A percentile compares a stretch with the other conserved stretches of the same genome.
Evolutionary conservation across 2,329 filamentous ascomycete genomes (phyloP).

Genomic region (Salinomyces thailandicus): DNA sequence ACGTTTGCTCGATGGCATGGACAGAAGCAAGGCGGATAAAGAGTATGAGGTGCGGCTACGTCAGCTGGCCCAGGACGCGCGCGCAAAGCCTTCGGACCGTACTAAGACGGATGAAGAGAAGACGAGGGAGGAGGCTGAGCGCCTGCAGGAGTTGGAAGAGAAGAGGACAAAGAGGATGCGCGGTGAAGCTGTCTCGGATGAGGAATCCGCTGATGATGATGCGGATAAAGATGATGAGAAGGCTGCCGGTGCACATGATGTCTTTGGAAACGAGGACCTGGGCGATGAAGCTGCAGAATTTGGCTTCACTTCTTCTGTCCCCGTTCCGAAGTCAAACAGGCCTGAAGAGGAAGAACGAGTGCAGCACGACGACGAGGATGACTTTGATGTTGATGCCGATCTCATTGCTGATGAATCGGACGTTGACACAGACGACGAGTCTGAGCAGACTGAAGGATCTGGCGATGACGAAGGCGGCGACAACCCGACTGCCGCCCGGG

Average conservation of each 20-base stretch:
- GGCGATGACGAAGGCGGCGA: conserved; percentile 20
- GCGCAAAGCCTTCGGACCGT: conserved; percentile 73
- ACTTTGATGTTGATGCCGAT: conserved; percentile 84
- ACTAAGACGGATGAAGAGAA: conserved; percentile 88
- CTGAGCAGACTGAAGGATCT: conserved; percentile 7
- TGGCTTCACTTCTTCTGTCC: conserved; percentile 46
- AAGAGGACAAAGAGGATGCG: conserved; percentile 77
- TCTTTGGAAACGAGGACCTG: conserved; percentile 25
- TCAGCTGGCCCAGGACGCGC: conserved; percentile 71
- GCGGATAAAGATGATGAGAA: conserved; percentile 19
- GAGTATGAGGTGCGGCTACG: conserved; percentile 80
- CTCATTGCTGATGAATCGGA: conserved; percentile 68
- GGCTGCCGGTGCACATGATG: conserved; percentile 22
- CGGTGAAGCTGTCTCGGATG: conserved; percentile 64
- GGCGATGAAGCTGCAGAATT: conserved; percentile 51
- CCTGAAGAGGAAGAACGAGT: conserved; percentile 35
- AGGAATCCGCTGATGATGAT: conserved; percentile 37
- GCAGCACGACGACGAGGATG: conserved; percentile 84
- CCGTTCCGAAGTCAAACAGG: conserved; percentile 13
- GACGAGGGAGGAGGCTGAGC: conserved; percentile 63
- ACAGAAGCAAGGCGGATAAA: conserved; percentile 62
- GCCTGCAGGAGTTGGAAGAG: conserved; percentile 70
- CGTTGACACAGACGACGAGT: conserved; percentile 24
- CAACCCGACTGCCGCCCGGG: conserved; percentile 20
- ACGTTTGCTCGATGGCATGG: conserved; percentile 48